These are phyloP conservation scores for Schoenoplectus triqueter DNA, from an alignment of 202 grass and related monocot species.

Conservation along the genomic window DNA sequence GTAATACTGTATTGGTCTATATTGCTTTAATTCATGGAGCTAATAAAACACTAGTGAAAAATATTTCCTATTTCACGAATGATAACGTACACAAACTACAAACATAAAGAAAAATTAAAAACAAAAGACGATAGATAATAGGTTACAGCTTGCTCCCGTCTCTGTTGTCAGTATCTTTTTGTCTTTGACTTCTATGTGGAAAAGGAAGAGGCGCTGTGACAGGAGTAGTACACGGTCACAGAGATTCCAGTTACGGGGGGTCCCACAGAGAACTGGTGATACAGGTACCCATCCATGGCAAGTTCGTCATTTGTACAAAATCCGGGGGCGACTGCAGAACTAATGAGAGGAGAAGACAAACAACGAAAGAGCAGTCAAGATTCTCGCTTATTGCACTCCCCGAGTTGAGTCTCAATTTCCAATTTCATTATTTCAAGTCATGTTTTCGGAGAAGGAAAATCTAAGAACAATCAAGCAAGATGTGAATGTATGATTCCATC, in stretches of 20 bases:
- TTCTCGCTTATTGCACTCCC: constrained; percentile 26
- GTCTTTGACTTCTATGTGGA: background rate
- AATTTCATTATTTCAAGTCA: constrained; percentile 1
- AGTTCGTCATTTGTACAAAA: background rate
- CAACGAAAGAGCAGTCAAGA: constrained; percentile 22
- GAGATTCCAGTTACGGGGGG: background rate
- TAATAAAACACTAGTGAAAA: no score
- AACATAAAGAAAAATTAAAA: background rate
- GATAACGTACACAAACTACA: no score
- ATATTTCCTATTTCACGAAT: no score
- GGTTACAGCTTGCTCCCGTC: background rate
- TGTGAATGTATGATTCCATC: background rate
- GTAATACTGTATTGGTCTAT: no score
- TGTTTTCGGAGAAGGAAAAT: background rate
- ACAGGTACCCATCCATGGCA: background rate
- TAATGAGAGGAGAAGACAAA: constrained; percentile 2
- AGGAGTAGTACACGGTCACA: background rate
- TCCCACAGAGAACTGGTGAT: background rate
- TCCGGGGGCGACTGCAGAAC: background rate
- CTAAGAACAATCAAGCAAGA: background rate
- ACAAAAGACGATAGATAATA: no score
- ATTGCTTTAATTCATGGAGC: no score
- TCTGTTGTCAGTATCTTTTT: background rate
- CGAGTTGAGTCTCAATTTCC: background rate
- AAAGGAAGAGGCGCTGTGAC: background rate